A percentile compares a stretch with the other conserved stretches of the same genome.
Conservation (phyloP, 768 basidiomycete species). For the Naematelia aurantialba region DNA sequence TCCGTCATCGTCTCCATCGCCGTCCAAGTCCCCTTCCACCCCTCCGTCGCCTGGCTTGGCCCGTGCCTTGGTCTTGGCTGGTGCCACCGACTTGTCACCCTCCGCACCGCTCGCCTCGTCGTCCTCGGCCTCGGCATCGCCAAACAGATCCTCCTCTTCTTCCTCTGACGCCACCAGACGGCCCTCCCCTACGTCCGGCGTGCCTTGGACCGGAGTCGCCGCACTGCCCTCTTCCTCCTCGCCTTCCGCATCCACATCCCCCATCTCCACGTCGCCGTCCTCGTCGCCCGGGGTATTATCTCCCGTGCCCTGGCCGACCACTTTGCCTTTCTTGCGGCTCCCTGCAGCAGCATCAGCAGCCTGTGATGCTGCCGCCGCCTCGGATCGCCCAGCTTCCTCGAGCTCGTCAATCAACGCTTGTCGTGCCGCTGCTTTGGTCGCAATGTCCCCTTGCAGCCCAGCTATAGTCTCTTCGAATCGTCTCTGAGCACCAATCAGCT, state of each 20-base stretch:
- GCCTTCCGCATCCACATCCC: conserved; percentile 20
- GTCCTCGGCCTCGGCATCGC: conserved; percentile 12
- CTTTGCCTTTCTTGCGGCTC: background rate
- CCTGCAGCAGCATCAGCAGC: background rate
- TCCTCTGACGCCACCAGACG: conserved; percentile 1
- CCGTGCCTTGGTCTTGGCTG: conserved; percentile 3
- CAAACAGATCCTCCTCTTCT: conserved; percentile 22
- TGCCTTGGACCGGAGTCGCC: background rate
- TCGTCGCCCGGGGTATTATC: conserved; percentile 6
- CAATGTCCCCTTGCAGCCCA: conserved; percentile 36
- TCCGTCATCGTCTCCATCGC: conserved; percentile 15
- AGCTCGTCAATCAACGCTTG: conserved; percentile 35
- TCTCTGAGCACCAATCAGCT: conserved; percentile 26
- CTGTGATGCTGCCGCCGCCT: background rate
- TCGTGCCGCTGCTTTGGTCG: conserved; percentile 33
- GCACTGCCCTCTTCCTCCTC: conserved; percentile 12
- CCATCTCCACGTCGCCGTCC: conserved; percentile 19
- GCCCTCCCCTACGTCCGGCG: background rate
- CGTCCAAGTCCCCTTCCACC: conserved; percentile 9
- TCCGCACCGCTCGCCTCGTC: conserved; percentile 8
- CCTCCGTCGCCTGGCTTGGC: conserved; percentile 7
- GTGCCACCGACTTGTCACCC: no score
- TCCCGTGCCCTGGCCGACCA: background rate
- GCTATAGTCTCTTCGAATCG: conserved; percentile 43
- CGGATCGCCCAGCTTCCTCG: conserved; percentile 16